Conservation (phyloP, 2,329 filamentous ascomycete species). For the Leptographium lundbergii region DNA sequence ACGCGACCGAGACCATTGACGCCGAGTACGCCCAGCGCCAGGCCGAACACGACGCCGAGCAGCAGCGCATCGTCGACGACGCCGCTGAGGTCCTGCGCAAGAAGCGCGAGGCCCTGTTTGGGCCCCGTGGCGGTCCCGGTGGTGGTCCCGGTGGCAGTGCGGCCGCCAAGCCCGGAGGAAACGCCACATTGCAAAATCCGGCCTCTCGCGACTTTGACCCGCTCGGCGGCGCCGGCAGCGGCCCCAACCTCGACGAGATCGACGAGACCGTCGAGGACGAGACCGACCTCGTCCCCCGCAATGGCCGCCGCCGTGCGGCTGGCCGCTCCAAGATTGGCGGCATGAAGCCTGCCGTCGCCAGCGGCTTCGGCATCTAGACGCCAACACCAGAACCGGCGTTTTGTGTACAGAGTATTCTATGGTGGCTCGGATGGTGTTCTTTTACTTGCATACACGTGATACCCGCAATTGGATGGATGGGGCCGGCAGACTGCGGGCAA, state of each 20-base stretch:
- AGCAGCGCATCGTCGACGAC: constrained; percentile 33
- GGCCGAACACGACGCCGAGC: constrained; percentile 30
- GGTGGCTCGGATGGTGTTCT: not conserved
- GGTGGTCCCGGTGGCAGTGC: not conserved
- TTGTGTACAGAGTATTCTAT: not conserved
- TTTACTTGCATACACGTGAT: not conserved
- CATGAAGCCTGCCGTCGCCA: not conserved
- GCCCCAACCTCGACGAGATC: not conserved
- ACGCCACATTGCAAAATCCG: not conserved
- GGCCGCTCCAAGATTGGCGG: not conserved
- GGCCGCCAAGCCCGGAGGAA: too few species aligned
- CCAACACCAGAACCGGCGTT: not conserved
- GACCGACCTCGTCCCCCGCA: not conserved
- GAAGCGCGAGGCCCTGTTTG: constrained; percentile 37
- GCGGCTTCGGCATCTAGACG: not conserved
- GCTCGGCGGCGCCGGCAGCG: not conserved
- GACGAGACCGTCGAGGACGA: not conserved
- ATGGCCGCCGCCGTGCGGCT: not conserved
- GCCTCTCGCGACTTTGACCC: not conserved
- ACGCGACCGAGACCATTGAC: constrained; percentile 41
- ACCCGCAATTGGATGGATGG: not conserved
- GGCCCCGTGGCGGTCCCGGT: constrained; percentile 3
- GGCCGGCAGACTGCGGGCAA: too few species aligned
- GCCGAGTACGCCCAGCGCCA: constrained; percentile 34
- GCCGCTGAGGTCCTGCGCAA: constrained; percentile 33